Evolutionary conservation across 1,139 yeast species (phyloP).

Genomic region (Zygosaccharomyces pseudobailii): DNA sequence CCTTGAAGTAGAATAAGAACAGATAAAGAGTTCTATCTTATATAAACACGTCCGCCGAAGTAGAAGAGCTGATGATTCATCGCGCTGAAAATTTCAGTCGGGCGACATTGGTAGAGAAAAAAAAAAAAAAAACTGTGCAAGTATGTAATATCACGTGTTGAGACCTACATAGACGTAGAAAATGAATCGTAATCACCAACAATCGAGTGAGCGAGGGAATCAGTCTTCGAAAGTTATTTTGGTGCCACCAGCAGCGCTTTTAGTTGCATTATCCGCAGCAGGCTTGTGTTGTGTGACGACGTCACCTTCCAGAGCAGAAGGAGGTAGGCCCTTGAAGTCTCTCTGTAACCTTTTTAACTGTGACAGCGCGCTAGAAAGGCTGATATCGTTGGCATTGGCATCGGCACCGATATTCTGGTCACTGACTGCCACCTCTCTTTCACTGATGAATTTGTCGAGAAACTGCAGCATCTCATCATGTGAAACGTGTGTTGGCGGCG

Average conservation of each 20-base stretch:
- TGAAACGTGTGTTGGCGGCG: conserved; percentile 31
- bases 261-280: conserved; percentile 12
- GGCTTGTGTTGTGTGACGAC: conserved; percentile 17
- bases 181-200: too few species aligned
- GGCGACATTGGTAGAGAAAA: not conserved
- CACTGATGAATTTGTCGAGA: conserved; percentile 43
- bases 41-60: not conserved
- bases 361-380: conserved; percentile 41
- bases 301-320: conserved; percentile 37
- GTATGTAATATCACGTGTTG: not conserved
- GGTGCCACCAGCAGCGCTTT: conserved; percentile 31
- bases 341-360: conserved; percentile 66
- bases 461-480: conserved; percentile 43
- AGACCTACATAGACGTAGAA: conserved; percentile 9
- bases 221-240: conserved; percentile 26
- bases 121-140: not conserved
- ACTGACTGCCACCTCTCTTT: conserved; percentile 21
- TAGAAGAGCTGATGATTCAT: not conserved
- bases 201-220: too few species aligned
- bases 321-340: conserved; percentile 71
- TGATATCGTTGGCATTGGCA: conserved; percentile 20
- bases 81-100: not conserved
- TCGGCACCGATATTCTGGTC: conserved; percentile 13
- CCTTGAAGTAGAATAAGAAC: too few species aligned
- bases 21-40: not conserved